Evolutionary conservation across 2,329 filamentous ascomycete species (phyloP), one percentile per base, ranked within the genome.

Genomic region (Xylariomycetidae sp.): DNA sequence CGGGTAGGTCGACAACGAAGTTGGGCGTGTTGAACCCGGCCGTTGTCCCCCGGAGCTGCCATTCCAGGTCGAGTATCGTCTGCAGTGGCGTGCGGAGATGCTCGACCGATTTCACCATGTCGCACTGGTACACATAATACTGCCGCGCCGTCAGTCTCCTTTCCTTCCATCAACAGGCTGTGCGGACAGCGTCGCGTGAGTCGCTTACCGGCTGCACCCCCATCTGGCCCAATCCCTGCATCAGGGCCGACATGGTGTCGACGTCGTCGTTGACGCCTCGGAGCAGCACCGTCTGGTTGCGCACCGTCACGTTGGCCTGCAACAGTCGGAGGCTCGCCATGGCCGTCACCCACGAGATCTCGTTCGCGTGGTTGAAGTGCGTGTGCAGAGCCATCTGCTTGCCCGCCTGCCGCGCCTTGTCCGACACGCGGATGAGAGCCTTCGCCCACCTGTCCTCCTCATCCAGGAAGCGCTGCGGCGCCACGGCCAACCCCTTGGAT

Each of bases 111-210:
- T 63, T 56, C 7, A 80, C 74, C 69, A 82, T 75, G 51, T 82
- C 78, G 29, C 72, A 73, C 48, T 80, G 76, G 53, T 82, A 82
- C 32, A 82, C 70, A 46, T 82, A 82, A 53, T 82, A 82, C 69
- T 77, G 43, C 25, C 20, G 31, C 12, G 27, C 10, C 20, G 15
- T 38, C 22, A 43, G 29, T 27, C 5, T 14, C 18, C 11, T 6
- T 11, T 9, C 14, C 16, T 13, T 13, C 16, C 5, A 20, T 36
- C 16, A 28, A 20, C 8, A 5, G 19, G 17, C 18, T 4, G 16
- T n/a, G 5, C 10, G 25, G 25, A 13, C 7, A 14, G 25, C 16
- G 27, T 16, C 10, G 12, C 14, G 15, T 5, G 16, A 16, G 12
- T 12, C 27, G 16, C 69, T 44, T 51, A 76, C 72, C 5, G 77